Conservation (phyloP, 2,329 filamentous ascomycete genomes). For the Lecanosticta acicola region DNA sequence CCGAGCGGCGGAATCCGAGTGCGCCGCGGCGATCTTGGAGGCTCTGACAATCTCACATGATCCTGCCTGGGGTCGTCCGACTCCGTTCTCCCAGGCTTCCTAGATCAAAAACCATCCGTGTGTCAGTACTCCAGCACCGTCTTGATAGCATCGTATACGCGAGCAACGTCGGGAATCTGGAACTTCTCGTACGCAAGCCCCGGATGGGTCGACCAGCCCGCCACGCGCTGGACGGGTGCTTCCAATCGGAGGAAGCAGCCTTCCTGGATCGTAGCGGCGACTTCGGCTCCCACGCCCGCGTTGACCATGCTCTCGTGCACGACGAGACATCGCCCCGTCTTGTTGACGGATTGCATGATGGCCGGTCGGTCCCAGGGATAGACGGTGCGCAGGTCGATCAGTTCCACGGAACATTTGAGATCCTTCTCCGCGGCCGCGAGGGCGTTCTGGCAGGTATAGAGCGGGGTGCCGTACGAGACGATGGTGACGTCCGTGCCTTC, state of each 20-base stretch:
- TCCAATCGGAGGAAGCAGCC: conserved; percentile 78
- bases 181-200: conserved; percentile 68
- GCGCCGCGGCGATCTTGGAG: too few species aligned
- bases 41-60: too few species aligned
- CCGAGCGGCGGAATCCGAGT: too few species aligned
- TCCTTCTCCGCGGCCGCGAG: conserved; percentile 71
- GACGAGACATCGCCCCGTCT: conserved; percentile 79
- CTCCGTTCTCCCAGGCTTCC: too few species aligned
- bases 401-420: conserved; percentile 68
- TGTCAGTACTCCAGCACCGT: conserved; percentile 43
- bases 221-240: conserved; percentile 76
- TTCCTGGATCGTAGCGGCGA: conserved; percentile 83
- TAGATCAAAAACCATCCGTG: too few species aligned
- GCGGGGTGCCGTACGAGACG: conserved; percentile 80
- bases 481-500: conserved; percentile 75
- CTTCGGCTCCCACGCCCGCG: conserved; percentile 80
- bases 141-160: conserved; percentile 51
- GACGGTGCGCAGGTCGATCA: conserved; percentile 81
- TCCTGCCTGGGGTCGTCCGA: too few species aligned
- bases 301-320: conserved; percentile 93
- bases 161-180: conserved; percentile 74
- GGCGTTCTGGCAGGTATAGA: conserved; percentile 76
- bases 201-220: conserved; percentile 83
- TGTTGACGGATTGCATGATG: conserved; percentile 73
- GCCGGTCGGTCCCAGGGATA: conserved; percentile 88